Evolutionary conservation across 75 land plant genomes (phyloP).

Genomic region (Adiantum capillusveneris): DNA sequence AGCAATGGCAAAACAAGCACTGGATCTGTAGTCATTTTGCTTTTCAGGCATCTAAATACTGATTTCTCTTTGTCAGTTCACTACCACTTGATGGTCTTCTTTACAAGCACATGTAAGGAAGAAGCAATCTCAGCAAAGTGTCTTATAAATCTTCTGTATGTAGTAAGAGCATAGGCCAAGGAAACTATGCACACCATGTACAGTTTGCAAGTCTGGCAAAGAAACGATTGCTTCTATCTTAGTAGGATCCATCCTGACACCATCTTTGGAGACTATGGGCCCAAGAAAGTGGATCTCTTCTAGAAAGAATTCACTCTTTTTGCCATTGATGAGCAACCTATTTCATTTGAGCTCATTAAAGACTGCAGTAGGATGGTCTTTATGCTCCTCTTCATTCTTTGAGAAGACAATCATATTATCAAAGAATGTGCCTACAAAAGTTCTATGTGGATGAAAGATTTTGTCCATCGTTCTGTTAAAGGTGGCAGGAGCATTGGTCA

Average conservation of each 20-base stretch:
- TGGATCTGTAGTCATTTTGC: neutral
- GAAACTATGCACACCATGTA: neutral
- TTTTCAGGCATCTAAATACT: neutral
- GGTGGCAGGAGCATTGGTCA: constrained; percentile 8
- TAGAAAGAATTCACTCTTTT: neutral
- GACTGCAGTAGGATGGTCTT: neutral
- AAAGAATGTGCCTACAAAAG: constrained; percentile 1
- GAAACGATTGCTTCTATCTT: neutral
- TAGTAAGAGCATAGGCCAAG: neutral
- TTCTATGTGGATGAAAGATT: neutral
- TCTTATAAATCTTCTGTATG: neutral
- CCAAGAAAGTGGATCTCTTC: neutral
- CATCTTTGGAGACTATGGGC: no score
- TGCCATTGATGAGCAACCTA: neutral
- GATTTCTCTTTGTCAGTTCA: no score
- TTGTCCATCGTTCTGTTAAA: neutral
- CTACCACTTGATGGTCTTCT: neutral
- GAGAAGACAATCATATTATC: constrained; percentile 6
- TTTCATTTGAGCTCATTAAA: neutral
- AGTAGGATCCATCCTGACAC: no score
- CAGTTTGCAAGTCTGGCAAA: neutral
- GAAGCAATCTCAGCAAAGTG: constrained; percentile 3
- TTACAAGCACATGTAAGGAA: neutral
- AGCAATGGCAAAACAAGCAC: neutral
- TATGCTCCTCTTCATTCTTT: constrained; percentile 3